Base-by-base conservation (phyloP, 2,329 filamentous ascomycete genomes). In the Trichoderma sp. region DNA sequence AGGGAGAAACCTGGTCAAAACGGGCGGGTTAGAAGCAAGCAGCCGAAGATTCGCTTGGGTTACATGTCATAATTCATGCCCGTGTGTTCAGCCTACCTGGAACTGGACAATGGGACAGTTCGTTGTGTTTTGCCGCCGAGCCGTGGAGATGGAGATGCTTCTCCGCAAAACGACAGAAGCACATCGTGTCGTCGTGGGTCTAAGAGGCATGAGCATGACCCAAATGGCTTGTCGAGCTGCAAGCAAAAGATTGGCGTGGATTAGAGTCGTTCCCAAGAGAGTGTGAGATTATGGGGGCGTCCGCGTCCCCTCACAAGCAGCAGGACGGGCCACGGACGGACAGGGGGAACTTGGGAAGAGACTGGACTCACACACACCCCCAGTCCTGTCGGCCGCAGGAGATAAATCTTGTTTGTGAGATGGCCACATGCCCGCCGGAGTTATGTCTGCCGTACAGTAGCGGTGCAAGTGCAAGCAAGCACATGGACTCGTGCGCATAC, bases 241-340 rank as follows among this genome's bases (percentile, higher is more conserved):
- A 64, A 45, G 56, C 27, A 72, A 24, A 64, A 18, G 27, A 53
- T 64, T 53, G 69, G 29, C 38, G 53, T 45, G 60, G 68, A 50
- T 72, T 45, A 72, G 59, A 63, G 18, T 72, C 38, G 60, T 63
- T 38, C 50, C 50, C 16, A 45, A 53, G n/a, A 72, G 56, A 45
- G 33, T 27, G 59, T 64, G 59, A 72, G 69, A 72, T 64, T 64
- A 64, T 72, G 69, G 69, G 5, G 50, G 50, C 16, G 45, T 50
- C 56, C 35, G 18, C 35, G 29, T 29, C 27, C 59, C 59, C 69
- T 72, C 45, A 64, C 56, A 60, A 72, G 41, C 41, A 31, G 38
- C 31, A 63, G 63, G 69, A 53, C 38, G 56, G 35, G 35, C 41
- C 69, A 14, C 59, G 38, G 60, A 41, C 38, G 38, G 68, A 45